Evolutionary conservation across 1,139 yeast genomes (phyloP).

Genomic region (Lodderomyces metapsilosis): DNA sequence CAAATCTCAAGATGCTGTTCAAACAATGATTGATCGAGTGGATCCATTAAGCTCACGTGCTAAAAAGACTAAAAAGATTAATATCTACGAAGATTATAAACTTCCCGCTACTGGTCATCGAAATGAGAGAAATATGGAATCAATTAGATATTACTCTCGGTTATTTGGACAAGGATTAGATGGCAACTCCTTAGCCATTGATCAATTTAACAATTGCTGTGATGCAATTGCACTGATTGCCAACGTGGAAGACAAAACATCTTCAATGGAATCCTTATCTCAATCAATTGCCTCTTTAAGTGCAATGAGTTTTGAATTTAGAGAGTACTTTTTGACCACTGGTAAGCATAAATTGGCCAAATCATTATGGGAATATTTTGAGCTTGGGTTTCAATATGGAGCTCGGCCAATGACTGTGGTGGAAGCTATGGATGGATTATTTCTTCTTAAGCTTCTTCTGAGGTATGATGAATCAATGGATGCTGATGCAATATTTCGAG

Average conservation of each 20-base stretch:
- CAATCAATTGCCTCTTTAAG: slow-evolving; percentile 10
- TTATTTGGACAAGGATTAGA: background rate
- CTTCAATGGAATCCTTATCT: slow-evolving; percentile 6
- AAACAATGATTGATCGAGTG: slow-evolving; percentile 37
- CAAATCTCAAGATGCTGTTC: slow-evolving; percentile 18
- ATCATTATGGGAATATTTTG: slow-evolving; percentile 20
- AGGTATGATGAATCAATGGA: slow-evolving; percentile 11
- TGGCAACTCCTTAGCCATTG: slow-evolving; percentile 3
- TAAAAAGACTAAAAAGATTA: slow-evolving; percentile 32
- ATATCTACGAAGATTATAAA: slow-evolving; percentile 38
- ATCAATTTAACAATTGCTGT: slow-evolving; percentile 12
- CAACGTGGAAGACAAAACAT: slow-evolving; percentile 1
- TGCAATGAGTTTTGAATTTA: slow-evolving; percentile 22
- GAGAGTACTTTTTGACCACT: slow-evolving; percentile 22
- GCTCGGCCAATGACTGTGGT: background rate
- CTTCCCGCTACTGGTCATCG: slow-evolving; percentile 20
- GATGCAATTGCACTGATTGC: slow-evolving; percentile 5
- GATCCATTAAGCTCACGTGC: slow-evolving; percentile 43
- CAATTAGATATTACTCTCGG: slow-evolving; percentile 16
- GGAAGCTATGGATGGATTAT: slow-evolving; percentile 10
- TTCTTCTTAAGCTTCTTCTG: slow-evolving; percentile 11
- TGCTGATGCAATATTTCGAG: slow-evolving; percentile 5
- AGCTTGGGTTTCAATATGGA: slow-evolving; percentile 1
- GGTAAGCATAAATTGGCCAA: slow-evolving; percentile 27
- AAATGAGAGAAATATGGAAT: slow-evolving; percentile 29